These are phyloP conservation scores for Trichosporon inkin DNA, from an alignment of 1,284 basidiomycete species.

Conservation along the genomic window DNA sequence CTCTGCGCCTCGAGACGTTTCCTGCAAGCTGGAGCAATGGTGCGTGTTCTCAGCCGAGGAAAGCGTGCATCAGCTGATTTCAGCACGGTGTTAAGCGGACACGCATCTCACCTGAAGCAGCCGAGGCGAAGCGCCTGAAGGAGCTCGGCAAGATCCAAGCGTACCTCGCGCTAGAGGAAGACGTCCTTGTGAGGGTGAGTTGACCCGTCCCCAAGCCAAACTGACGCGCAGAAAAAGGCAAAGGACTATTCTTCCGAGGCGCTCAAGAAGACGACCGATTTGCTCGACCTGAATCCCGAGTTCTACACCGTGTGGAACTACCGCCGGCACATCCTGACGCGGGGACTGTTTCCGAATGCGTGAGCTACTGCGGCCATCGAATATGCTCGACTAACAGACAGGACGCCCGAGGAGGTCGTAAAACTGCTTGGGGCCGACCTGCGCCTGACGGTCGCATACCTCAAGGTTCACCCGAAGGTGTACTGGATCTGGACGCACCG, in stretches of 20 bases:
- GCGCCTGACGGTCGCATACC: constrained; percentile 69
- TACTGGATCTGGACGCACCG: constrained; percentile 98
- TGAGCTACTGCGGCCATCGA: too few species aligned
- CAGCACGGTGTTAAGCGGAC: constrained; percentile 74
- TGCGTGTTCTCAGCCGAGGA: not conserved
- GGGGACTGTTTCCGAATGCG: constrained; percentile 68
- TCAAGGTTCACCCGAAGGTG: constrained; percentile 82
- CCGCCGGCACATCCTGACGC: constrained; percentile 67
- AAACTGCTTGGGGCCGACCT: constrained; percentile 66
- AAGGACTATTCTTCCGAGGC: constrained; percentile 65
- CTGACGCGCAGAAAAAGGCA: constrained; percentile 58
- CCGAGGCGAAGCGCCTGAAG: constrained; percentile 62
- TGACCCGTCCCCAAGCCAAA: constrained; percentile 7
- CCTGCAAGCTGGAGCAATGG: constrained; percentile 9
- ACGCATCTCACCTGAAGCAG: constrained; percentile 60
- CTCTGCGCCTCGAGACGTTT: not conserved
- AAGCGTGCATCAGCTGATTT: not conserved
- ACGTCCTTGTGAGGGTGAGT: constrained; percentile 63
- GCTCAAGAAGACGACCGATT: constrained; percentile 65
- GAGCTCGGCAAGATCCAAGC: constrained; percentile 71
- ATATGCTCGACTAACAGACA: not conserved
- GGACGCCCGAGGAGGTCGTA: constrained; percentile 59
- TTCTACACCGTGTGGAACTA: constrained; percentile 95
- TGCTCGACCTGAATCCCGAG: constrained; percentile 80
- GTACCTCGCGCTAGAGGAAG: constrained; percentile 64